These are phyloP conservation scores for Nidularia pulvinata DNA, from an alignment of 768 basidiomycete genomes.

Conservation along the genomic window DNA sequence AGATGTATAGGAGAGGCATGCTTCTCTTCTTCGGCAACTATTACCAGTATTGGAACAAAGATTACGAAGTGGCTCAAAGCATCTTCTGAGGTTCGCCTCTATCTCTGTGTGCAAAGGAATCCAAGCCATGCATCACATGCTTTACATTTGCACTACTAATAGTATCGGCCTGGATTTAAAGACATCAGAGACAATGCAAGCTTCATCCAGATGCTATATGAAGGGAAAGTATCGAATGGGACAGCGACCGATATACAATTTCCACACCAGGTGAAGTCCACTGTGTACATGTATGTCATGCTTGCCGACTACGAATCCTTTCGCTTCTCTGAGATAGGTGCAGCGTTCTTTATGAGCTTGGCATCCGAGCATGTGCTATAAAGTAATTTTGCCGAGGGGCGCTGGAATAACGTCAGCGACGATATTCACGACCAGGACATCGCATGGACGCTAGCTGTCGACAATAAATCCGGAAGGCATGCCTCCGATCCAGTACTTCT, in stretches of 20 bases:
- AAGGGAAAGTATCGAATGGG: constrained; percentile 18
- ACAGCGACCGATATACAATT: constrained; percentile 9
- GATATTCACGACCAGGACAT: constrained; percentile 50
- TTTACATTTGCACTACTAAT: constrained; percentile 66
- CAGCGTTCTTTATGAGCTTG: constrained; percentile 86
- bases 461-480: constrained; percentile 88
- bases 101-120: constrained; percentile 69
- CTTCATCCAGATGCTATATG: constrained; percentile 50
- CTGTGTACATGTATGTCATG: constrained; percentile 87
- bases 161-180: constrained; percentile 52
- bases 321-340: constrained; percentile 81
- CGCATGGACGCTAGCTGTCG: constrained; percentile 81
- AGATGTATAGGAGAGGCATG: constrained; percentile 64
- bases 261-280: constrained; percentile 65
- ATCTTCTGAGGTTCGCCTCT: constrained; percentile 62
- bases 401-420: constrained; percentile 14
- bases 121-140: constrained; percentile 70
- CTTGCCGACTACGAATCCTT: constrained; percentile 73
- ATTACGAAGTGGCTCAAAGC: constrained; percentile 68
- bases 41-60: constrained; percentile 65
- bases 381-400: constrained; percentile 42
- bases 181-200: constrained; percentile 48
- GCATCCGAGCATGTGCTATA: constrained; percentile 88
- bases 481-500: constrained; percentile 68
- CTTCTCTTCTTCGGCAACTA: constrained; percentile 50